These are phyloP conservation scores for Imleria badia DNA, from an alignment of 768 basidiomycete species.

Conservation along the genomic window DNA sequence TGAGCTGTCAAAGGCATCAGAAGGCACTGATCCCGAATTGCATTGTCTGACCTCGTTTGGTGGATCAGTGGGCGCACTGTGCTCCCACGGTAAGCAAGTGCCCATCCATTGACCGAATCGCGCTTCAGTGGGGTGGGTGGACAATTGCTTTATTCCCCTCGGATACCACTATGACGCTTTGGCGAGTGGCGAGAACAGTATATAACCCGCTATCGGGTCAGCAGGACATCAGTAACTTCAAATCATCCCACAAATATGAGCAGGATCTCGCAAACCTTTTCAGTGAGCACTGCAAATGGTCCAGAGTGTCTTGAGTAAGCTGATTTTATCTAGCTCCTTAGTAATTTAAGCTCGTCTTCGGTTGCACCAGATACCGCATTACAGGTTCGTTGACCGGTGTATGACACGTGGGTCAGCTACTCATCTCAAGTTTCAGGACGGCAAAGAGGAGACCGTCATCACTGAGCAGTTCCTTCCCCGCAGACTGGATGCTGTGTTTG, in stretches of 20 bases:
- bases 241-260: constrained; percentile 19
- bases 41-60: constrained; percentile 12
- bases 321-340: constrained; percentile 22
- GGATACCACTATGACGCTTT: constrained; percentile 19
- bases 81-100: constrained; percentile 11
- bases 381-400: constrained; percentile 19
- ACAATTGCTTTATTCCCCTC: constrained; percentile 22
- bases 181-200: constrained; percentile 26
- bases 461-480: constrained; percentile 30
- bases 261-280: constrained; percentile 32
- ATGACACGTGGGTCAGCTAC: constrained; percentile 5
- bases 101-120: constrained; percentile 11
- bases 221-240: neutral
- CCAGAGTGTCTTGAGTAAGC: neutral
- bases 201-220: constrained; percentile 16
- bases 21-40: constrained; percentile 4
- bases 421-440: constrained; percentile 13
- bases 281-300: constrained; percentile 21
- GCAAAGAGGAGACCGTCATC: constrained; percentile 17
- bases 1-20: neutral
- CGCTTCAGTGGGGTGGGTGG: constrained; percentile 6
- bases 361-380: constrained; percentile 1
- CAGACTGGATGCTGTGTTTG: constrained; percentile 30
- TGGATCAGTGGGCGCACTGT: neutral
- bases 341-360: constrained; percentile 23